A percentile compares a stretch with the other conserved stretches of the same genome.
Conservation (phyloP, 331 rosid genomes). For the Ulmus americana region DNA sequence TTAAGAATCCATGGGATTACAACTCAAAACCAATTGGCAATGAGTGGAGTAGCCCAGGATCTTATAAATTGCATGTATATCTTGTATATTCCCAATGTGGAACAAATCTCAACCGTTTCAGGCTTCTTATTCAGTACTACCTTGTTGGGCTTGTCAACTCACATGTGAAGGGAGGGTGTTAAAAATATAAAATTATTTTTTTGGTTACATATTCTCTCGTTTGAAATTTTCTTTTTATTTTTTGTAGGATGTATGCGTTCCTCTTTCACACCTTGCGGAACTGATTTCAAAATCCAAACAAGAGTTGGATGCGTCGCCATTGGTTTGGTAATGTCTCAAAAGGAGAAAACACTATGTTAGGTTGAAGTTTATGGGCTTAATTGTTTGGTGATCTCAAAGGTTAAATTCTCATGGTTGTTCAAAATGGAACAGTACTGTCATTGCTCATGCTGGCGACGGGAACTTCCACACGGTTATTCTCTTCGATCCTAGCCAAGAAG, state of each 20-base stretch:
- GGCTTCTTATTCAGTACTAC: too few species aligned
- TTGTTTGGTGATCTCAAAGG: background rate
- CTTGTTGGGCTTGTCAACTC: too few species aligned
- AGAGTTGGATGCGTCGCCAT: constrained; percentile 67
- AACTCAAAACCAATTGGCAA: too few species aligned
- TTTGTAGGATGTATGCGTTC: constrained; percentile 85
- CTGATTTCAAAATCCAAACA: constrained; percentile 71
- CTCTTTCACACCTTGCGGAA: constrained; percentile 78
- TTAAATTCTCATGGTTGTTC: constrained; percentile 18
- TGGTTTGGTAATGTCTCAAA: constrained; percentile 58
- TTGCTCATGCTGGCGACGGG: constrained; percentile 97
- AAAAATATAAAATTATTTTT: too few species aligned
- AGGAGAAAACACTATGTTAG: background rate
- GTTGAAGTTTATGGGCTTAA: background rate
- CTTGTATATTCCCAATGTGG: too few species aligned
- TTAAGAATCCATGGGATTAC: too few species aligned
- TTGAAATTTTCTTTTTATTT: background rate
- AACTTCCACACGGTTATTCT: constrained; percentile 80
- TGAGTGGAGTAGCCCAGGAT: too few species aligned
- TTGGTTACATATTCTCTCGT: background rate
- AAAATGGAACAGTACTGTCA: constrained; percentile 51
- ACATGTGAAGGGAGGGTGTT: too few species aligned
- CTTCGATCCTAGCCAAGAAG: constrained; percentile 65
- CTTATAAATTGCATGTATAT: too few species aligned
- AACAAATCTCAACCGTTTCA: too few species aligned